A percentile compares a stretch with the other conserved stretches of the same genome.
phyloP scores from a whole-genome alignment of 1,284 basidiomycete species.

The Sanguinoderma infundibulare region DNA sequence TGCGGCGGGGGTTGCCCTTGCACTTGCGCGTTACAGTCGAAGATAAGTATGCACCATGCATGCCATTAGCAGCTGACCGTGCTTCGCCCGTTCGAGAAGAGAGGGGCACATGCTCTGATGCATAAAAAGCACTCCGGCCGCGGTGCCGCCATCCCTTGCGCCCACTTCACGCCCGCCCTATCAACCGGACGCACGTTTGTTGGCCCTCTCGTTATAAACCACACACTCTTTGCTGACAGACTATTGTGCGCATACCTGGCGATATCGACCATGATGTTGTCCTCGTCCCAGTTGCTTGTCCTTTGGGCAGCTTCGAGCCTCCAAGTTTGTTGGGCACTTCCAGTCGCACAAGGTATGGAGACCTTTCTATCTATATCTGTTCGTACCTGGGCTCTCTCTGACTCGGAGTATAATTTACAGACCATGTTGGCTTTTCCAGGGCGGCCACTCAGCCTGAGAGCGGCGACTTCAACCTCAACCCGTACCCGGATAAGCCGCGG shows the following conservation, averaged over 20 bases:
- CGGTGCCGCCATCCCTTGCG: background rate
- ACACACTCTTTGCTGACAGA: background rate
- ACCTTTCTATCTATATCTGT: too few relatives aligned
- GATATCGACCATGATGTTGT: background rate
- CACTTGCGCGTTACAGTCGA: too few relatives aligned
- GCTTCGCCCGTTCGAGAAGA: background rate
- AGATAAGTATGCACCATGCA: too few relatives aligned
- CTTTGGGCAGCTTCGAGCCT: background rate
- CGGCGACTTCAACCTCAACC: constrained; percentile 24
- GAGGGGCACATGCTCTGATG: background rate
- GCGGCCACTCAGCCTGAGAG: background rate
- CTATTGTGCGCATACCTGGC: background rate
- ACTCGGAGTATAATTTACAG: background rate
- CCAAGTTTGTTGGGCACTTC: background rate
- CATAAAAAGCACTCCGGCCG: too few relatives aligned
- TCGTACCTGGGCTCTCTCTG: background rate
- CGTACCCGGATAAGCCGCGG: constrained; percentile 34
- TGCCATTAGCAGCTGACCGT: background rate
- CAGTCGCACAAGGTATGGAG: constrained; percentile 11
- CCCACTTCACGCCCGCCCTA: background rate
- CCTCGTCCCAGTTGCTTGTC: background rate
- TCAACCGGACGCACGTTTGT: constrained; percentile 8
- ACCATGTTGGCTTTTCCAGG: background rate
- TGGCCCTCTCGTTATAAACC: background rate
- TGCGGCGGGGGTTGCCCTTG: too few relatives aligned